Evolutionary conservation across 108 stramenopile species (phyloP), one percentile per base, ranked within the genome.

Genomic region (Conticribra weissflogii): DNA sequence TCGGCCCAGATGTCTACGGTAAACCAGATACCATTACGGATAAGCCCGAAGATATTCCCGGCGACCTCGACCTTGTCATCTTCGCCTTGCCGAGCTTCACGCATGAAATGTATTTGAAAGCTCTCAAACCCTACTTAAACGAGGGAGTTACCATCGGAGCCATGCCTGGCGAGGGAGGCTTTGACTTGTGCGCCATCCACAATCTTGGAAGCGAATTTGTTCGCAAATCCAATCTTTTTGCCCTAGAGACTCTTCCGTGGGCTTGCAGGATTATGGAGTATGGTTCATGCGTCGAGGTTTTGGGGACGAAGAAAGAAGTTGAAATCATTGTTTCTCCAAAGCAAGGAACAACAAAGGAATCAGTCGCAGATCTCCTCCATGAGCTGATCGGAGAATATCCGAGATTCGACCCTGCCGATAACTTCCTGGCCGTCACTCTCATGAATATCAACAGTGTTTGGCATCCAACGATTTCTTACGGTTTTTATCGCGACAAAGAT

Each of bases 371-470:
- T 12, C 23, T 81, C 17, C 51, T 81, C 14, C 80, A 81, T 22
- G 17, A 24, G 0, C 51, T 78, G 29, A 63, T 79, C 30, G 77
- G 81, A 23, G 27, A 33, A 16, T 25, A 75, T 30, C 83, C 83
- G 15, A 59, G 52, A 0, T 45, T 85, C 5, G 66, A 78, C 44
- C 83, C 83, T 12, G 83, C 83, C 0, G 46, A 66, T 54, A 85
- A 85, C 65, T 85, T 85, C 23, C 47, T 85, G 25, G 80, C 83
- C 0, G 81, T 85, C 5, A 85, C 83, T 1, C 63, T 85, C 44
- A 85, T 85, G 83, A 81, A 81, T 48, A 85, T 85, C 66, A 85
- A 85, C 61, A 69, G 66, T 30, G 81, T 85, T 14, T 85, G 83
- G 83, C 83, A 85, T 70, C 83, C 83, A 19, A 85, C 83, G 3